Conservation (phyloP, 495 filamentous ascomycete genomes). For the Neurospora sp. region DNA sequence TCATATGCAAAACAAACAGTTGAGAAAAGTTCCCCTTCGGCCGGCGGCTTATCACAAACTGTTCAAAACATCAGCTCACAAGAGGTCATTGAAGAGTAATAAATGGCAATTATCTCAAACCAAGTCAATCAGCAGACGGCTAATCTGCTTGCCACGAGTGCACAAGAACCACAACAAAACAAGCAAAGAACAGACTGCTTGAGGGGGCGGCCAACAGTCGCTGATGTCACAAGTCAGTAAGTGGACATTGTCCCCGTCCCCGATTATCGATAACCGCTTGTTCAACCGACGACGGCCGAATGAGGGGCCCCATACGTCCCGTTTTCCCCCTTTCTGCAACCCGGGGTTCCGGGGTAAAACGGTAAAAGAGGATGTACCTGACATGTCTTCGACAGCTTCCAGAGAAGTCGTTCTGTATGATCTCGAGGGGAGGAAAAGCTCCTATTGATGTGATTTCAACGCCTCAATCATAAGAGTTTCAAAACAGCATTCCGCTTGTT, state of each 20-base stretch:
- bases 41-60: neutral
- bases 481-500: neutral
- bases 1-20: neutral
- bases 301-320: neutral
- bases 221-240: neutral
- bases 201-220: neutral
- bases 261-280: neutral
- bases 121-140: neutral
- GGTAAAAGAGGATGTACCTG: too few relatives aligned
- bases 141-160: neutral
- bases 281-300: neutral
- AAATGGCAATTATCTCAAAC: neutral
- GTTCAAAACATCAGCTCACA: neutral
- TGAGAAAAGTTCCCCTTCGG: neutral
- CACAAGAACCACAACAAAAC: neutral
- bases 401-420: neutral
- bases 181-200: neutral
- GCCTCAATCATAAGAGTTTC: neutral
- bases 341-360: neutral
- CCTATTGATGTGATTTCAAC: neutral
- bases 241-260: neutral
- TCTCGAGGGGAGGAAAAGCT: neutral
- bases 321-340: neutral
- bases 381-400: neutral
- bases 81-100: neutral